phyloP scores from a whole-genome alignment of 2,329 filamentous ascomycete genomes.

The Fusarium sp. region DNA sequence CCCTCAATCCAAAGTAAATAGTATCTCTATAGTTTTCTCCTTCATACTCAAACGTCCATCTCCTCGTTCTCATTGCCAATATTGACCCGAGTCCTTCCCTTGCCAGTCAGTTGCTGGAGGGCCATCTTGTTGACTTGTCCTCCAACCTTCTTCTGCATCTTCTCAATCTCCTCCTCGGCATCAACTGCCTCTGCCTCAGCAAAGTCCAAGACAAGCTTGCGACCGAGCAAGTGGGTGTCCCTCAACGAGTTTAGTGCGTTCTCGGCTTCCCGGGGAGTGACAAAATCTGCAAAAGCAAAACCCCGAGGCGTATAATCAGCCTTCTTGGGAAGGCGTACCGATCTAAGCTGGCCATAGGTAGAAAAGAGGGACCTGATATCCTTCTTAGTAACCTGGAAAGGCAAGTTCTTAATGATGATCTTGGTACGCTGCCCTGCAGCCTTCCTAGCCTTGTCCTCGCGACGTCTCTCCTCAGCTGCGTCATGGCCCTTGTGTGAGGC shows the following conservation, averaged over 20 bases:
- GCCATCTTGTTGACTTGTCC: conserved; percentile 91
- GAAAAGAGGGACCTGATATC: conserved; percentile 88
- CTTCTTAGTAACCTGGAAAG: conserved; percentile 94
- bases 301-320: conserved; percentile 89
- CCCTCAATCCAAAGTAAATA: conserved; percentile 23
- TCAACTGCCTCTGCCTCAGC: conserved; percentile 89
- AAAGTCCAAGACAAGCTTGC: conserved; percentile 90
- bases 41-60: conserved; percentile 51
- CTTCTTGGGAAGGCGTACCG: conserved; percentile 94
- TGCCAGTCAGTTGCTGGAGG: conserved; percentile 85
- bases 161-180: conserved; percentile 94
- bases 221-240: conserved; percentile 92
- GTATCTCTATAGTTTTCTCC: conserved; percentile 34
- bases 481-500: conserved; percentile 88
- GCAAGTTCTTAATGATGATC: conserved; percentile 97
- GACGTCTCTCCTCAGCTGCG: conserved; percentile 85
- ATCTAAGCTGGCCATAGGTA: conserved; percentile 90
- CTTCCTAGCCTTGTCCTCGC: conserved; percentile 86
- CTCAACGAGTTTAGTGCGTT: conserved; percentile 91
- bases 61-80: conserved; percentile 78
- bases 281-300: conserved; percentile 97
- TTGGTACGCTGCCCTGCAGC: conserved; percentile 82
- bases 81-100: conserved; percentile 88
- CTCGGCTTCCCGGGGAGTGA: conserved; percentile 86
- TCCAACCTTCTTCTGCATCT: conserved; percentile 96